Percentiles rank a stretch among this genome's conserved stretches.
phyloP scores from a whole-genome alignment of 2,329 filamentous ascomycete species.

The Venturia carpophila region DNA sequence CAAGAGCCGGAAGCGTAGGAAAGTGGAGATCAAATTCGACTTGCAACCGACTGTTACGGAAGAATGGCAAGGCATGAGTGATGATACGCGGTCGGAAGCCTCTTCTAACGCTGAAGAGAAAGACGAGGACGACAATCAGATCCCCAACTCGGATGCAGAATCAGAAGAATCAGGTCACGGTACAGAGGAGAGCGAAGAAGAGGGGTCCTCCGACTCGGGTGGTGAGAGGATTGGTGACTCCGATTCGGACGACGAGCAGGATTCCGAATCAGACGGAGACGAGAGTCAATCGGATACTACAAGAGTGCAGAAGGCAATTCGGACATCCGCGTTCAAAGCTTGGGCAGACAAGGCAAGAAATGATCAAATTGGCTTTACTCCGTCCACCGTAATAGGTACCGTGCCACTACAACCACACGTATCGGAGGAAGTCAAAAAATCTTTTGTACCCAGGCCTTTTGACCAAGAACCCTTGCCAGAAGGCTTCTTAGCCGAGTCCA shows the following conservation, averaged over 20 bases:
- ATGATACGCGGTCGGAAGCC: constrained; percentile 27
- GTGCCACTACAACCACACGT: constrained; percentile 32
- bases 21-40: constrained; percentile 36
- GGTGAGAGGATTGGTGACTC: constrained; percentile 28
- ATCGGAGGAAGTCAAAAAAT: constrained; percentile 37
- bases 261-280: constrained; percentile 31
- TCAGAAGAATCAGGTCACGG: constrained; percentile 10
- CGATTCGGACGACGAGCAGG: constrained; percentile 26
- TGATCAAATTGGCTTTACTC: constrained; percentile 64
- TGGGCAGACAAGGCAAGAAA: constrained; percentile 89
- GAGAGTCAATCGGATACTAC: constrained; percentile 30
- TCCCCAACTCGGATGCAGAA: not conserved
- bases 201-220: constrained; percentile 29
- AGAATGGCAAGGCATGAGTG: constrained; percentile 56
- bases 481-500: constrained; percentile 53
- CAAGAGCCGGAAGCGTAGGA: constrained; percentile 68
- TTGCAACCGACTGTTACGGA: constrained; percentile 26
- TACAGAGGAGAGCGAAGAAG: constrained; percentile 20
- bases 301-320: constrained; percentile 35
- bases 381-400: constrained; percentile 35
- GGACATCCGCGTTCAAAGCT: constrained; percentile 72
- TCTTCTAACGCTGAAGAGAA: constrained; percentile 16
- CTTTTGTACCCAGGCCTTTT: constrained; percentile 58
- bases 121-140: not conserved
- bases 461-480: constrained; percentile 65